Base-by-base conservation (phyloP, 2,329 filamentous ascomycete species). In the Rhynchosporium graminicola region DNA sequence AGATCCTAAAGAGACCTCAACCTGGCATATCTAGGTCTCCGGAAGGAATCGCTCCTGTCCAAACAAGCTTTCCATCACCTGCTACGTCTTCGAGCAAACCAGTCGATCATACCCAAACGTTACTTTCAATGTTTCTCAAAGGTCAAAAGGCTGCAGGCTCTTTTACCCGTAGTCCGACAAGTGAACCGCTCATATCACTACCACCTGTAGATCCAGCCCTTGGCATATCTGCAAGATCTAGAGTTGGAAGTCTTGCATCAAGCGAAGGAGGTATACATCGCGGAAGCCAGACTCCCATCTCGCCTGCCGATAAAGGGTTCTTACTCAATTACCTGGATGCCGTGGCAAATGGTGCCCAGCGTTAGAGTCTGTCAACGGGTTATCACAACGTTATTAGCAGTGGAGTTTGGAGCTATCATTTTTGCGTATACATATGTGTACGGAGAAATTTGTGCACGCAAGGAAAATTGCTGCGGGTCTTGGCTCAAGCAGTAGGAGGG, bases 271-370 rank as follows among this genome's bases (percentile, higher is more conserved):
- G 63, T 48, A 62, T 69, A 43, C 76, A 80, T 46, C 77, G 81
- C 10, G 79, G 78, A 20, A 83, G 80, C 65, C 78, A 82, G 70
- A 80, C 80, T 38, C 79, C 83, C 12, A 85, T 87, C 50, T 89
- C 87, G 3, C 84, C 89, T 0, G 88, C 85, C 0, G 87, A 95
- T 68, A 88, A 90, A 72, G 87, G 82, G 15, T 95, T 95, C 70
- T 77, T 96, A 72, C 79, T 95, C 57, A 88, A 84, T 9, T 95
- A 92, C 72, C 77, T 96, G 70, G 85, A 91, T 66, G 79, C 79
- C 61, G 66, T 74, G 52, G 68, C 71, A 45, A 74, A 67, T 48
- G 65, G 65, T 36, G 57, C 51, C 31, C 47, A 62, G 47, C 47
- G 55, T 31, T 54, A 28, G 56, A 50, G 57, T 58, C 40, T 45